These are phyloP conservation scores for Schizochytrium sp. DNA, from an alignment of 108 stramenopile genomes.

Conservation along the genomic window DNA sequence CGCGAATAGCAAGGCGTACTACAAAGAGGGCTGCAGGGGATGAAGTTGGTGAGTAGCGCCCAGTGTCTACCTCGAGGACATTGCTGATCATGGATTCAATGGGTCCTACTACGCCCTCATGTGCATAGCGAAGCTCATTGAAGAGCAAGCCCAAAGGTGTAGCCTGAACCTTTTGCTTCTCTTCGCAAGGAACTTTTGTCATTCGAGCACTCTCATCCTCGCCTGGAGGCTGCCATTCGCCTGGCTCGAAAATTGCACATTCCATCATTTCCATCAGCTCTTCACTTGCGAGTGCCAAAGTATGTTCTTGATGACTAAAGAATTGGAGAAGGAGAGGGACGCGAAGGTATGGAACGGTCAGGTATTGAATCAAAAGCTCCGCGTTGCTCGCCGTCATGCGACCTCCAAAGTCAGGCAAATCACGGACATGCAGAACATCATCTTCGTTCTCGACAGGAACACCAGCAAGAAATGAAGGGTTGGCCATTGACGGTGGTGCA, in stretches of 20 bases:
- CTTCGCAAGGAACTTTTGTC: constrained; percentile 66
- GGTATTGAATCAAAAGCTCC: constrained; percentile 78
- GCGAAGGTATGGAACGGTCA: constrained; percentile 77
- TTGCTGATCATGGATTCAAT: constrained; percentile 68
- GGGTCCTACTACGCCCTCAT: constrained; percentile 46
- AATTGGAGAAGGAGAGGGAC: constrained; percentile 76
- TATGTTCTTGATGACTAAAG: constrained; percentile 71
- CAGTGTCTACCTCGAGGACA: constrained; percentile 77
- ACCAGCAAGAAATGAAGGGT: constrained; percentile 75
- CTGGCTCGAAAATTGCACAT: constrained; percentile 76
- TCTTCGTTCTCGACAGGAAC: constrained; percentile 75
- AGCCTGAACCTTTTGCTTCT: constrained; percentile 63
- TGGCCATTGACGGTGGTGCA: constrained; percentile 74
- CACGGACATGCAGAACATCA: constrained; percentile 74
- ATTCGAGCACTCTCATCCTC: not conserved
- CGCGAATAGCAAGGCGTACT: not conserved
- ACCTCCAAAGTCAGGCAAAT: constrained; percentile 76
- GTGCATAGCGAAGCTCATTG: constrained; percentile 77
- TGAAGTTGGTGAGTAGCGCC: constrained; percentile 69
- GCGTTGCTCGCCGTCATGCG: constrained; percentile 74
- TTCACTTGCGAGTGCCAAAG: constrained; percentile 67
- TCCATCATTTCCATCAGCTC: constrained; percentile 77
- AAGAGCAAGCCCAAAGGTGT: constrained; percentile 77
- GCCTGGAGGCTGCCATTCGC: constrained; percentile 68
- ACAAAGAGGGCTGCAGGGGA: constrained; percentile 45